Evolutionary conservation across 805 yeast species (phyloP).

Genomic region (Kodamaea nitidulidarum): DNA sequence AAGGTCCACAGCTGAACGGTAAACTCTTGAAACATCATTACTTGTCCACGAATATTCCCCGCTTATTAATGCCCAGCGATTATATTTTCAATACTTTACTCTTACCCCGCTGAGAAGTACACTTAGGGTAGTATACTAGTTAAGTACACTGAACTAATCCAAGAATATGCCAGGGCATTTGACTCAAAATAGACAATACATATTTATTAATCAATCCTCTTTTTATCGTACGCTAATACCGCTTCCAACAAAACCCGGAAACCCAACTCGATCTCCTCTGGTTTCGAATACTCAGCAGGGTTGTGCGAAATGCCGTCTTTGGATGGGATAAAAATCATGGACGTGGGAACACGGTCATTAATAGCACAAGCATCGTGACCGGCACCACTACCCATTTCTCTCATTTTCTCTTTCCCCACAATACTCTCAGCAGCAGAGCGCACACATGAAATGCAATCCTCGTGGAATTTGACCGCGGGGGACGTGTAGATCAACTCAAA

Average conservation of each 20-base stretch:
- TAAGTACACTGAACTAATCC: too few species aligned
- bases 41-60: too few species aligned
- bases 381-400: constrained; percentile 61
- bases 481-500: constrained; percentile 46
- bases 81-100: too few species aligned
- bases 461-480: constrained; percentile 55
- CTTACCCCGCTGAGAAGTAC: too few species aligned
- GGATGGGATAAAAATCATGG: constrained; percentile 72
- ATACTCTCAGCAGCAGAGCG: constrained; percentile 47
- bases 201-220: constrained; percentile 1
- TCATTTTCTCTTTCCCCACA: constrained; percentile 40
- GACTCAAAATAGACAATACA: too few species aligned
- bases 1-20: too few species aligned
- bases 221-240: constrained; percentile 28
- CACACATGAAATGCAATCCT: constrained; percentile 49
- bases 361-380: constrained; percentile 72
- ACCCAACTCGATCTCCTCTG: constrained; percentile 62
- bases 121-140: too few species aligned
- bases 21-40: too few species aligned
- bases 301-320: constrained; percentile 65
- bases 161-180: too few species aligned
- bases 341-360: constrained; percentile 54
- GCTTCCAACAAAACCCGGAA: constrained; percentile 51
- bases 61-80: too few species aligned
- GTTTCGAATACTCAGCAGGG: constrained; percentile 61